These are phyloP conservation scores for Chlorencoelia australis DNA, from an alignment of 2,329 filamentous ascomycete genomes.

Conservation along the genomic window DNA sequence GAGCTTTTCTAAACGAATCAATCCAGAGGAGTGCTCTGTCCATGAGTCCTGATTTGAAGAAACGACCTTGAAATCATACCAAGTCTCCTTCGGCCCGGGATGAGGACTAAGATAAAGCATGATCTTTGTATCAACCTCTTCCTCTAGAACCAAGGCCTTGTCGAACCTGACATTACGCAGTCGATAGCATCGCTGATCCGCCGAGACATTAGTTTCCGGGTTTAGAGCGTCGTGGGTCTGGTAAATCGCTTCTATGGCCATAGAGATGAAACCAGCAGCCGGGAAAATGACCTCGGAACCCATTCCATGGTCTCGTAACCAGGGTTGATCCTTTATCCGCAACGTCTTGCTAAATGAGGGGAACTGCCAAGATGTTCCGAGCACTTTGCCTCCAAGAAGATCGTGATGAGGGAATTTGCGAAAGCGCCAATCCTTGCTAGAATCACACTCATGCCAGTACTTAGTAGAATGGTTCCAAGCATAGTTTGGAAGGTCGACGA, in stretches of 20 bases:
- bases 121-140: not conserved
- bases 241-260: conserved; percentile 16
- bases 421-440: conserved; percentile 36
- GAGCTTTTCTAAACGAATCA: conserved; percentile 1
- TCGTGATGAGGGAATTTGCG: conserved; percentile 37
- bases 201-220: not conserved
- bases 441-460: conserved; percentile 44
- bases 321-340: conserved; percentile 34
- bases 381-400: conserved; percentile 33
- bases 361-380: conserved; percentile 12
- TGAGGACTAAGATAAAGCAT: not conserved
- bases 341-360: conserved; percentile 25
- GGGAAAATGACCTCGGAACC: conserved; percentile 41
- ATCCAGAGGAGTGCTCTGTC: conserved; percentile 2
- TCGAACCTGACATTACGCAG: conserved; percentile 2
- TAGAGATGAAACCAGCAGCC: conserved; percentile 12
- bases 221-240: conserved; percentile 4
- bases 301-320: conserved; percentile 41
- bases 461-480: conserved; percentile 42
- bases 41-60: not conserved
- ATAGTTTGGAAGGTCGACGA: conserved; percentile 39
- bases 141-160: conserved; percentile 6
- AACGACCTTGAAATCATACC: conserved; percentile 4
- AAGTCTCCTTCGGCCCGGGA: not conserved
- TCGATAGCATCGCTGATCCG: not conserved